Evolutionary conservation across 306 rosid genomes (phyloP).

Genomic region (Prunus persica): DNA sequence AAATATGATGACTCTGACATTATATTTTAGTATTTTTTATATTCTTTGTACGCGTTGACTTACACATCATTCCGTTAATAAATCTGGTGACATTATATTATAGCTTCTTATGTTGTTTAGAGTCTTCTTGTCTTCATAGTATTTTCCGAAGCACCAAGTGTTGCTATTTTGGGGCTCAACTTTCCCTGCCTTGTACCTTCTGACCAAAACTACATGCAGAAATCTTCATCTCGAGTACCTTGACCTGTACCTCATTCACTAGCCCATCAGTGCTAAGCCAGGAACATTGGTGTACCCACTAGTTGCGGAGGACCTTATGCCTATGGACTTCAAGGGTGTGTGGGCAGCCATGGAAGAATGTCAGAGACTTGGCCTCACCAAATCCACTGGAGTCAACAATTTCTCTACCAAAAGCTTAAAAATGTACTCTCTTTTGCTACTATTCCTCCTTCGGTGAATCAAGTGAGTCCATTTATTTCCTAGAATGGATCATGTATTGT

Average conservation of each 20-base stretch:
- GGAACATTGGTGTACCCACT: background rate
- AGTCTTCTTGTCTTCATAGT: no score
- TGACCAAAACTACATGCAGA: background rate
- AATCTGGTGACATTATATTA: no score
- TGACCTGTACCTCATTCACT: constrained; percentile 28
- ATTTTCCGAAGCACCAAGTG: no score
- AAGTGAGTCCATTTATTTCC: background rate
- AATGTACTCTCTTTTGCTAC: constrained; percentile 29
- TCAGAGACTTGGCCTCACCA: constrained; percentile 27
- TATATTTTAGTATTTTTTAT: no score
- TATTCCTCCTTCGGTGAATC: constrained; percentile 33
- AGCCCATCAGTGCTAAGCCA: constrained; percentile 27
- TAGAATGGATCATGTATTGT: background rate
- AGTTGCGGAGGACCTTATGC: constrained; percentile 1
- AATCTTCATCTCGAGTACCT: constrained; percentile 22
- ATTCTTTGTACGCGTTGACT: no score
- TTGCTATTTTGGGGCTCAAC: no score
- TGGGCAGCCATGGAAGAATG: constrained; percentile 33
- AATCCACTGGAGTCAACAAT: constrained; percentile 25
- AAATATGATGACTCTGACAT: no score
- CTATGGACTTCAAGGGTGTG: constrained; percentile 24
- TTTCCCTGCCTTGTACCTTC: no score
- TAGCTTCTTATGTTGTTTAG: no score
- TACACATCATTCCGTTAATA: no score
- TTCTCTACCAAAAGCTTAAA: constrained; percentile 27